Percentiles rank a stretch among this genome's conserved stretches.
phyloP scores from a whole-genome alignment of 331 rosid species.

The Spiraea crenata region DNA sequence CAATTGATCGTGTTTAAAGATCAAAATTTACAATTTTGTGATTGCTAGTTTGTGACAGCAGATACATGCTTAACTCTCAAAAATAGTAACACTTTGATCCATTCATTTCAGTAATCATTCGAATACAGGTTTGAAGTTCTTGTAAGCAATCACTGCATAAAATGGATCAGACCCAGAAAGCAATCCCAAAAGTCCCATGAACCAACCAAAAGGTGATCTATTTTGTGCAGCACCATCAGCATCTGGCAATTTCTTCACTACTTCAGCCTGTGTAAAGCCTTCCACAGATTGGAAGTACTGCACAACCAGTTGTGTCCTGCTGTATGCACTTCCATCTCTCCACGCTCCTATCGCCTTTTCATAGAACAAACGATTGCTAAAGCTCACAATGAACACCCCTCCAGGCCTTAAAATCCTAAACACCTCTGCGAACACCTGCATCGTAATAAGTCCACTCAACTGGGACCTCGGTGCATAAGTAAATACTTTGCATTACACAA shows the following conservation, averaged over 20 bases:
- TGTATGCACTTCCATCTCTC: slow-evolving; percentile 72
- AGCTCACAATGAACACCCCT: slow-evolving; percentile 80
- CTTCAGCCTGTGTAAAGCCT: slow-evolving; percentile 77
- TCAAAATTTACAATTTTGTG: too few species aligned
- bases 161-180: slow-evolving; percentile 66
- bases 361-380: slow-evolving; percentile 83
- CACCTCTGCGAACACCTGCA: slow-evolving; percentile 83
- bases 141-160: slow-evolving; percentile 73
- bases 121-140: slow-evolving; percentile 62
- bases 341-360: slow-evolving; percentile 79
- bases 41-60: too few species aligned
- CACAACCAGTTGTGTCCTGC: slow-evolving; percentile 68
- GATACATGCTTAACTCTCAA: too few species aligned
- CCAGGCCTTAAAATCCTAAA: slow-evolving; percentile 72
- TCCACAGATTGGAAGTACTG: slow-evolving; percentile 79
- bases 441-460: not conserved
- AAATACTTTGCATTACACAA: too few species aligned
- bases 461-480: too few species aligned
- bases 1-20: too few species aligned
- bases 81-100: not conserved
- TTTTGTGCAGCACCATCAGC: slow-evolving; percentile 24
- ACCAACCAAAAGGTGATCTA: slow-evolving; percentile 49
- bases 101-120: slow-evolving; percentile 21
- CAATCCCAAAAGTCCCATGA: slow-evolving; percentile 54
- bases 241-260: slow-evolving; percentile 47